Evolutionary conservation across 176 grass and related monocot genomes (phyloP).

Genomic region (Avena insularis): DNA sequence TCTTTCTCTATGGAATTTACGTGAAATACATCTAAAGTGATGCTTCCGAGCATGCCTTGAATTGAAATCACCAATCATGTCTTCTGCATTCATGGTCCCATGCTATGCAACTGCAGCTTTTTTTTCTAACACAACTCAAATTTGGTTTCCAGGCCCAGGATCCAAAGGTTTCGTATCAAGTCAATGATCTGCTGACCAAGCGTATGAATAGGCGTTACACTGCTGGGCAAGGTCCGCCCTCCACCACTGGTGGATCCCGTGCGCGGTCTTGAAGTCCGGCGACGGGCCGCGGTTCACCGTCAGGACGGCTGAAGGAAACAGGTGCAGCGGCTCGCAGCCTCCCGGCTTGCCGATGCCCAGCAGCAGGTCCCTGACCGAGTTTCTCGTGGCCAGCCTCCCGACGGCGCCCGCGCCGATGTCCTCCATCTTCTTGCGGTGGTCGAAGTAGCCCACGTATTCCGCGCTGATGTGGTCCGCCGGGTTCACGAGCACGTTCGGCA

Average conservation of each 20-base stretch:
- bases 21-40: not conserved
- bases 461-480: conserved; percentile 63
- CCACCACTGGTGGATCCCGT: conserved; percentile 95
- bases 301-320: conserved; percentile 66
- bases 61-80: not conserved
- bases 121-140: too few relatives aligned
- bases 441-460: conserved; percentile 79
- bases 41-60: not conserved
- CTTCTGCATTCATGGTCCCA: not conserved
- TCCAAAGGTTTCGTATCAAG: not conserved
- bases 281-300: conserved; percentile 60
- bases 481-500: conserved; percentile 77
- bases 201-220: conserved; percentile 48
- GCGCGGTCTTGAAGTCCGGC: conserved; percentile 67
- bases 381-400: conserved; percentile 68
- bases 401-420: conserved; percentile 64
- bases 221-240: conserved; percentile 45
- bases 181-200: not conserved
- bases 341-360: conserved; percentile 50
- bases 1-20: not conserved
- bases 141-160: not conserved
- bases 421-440: conserved; percentile 77
- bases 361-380: conserved; percentile 72
- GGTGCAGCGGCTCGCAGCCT: conserved; percentile 68
- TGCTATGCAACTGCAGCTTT: too few relatives aligned